phyloP scores from a whole-genome alignment of 2,329 filamentous ascomycete genomes.

The Aspergillus spinulosporus region DNA sequence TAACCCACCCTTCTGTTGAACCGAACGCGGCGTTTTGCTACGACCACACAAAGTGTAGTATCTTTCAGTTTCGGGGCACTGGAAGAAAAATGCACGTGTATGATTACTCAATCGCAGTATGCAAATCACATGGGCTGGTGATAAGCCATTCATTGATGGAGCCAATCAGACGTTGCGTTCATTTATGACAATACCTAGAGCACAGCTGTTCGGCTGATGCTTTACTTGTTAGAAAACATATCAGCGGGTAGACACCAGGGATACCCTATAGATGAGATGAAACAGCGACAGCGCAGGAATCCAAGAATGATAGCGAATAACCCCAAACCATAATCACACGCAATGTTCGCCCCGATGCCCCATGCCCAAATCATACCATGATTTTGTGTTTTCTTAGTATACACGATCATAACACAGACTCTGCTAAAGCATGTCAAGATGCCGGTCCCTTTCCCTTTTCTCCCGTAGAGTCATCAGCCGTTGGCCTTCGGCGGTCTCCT shows the following conservation, averaged over 20 bases:
- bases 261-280: slow-evolving; percentile 4
- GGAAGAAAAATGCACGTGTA: too few species aligned
- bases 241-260: background rate
- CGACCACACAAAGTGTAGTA: background rate
- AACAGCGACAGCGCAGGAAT: slow-evolving; percentile 17
- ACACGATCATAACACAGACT: slow-evolving; percentile 36
- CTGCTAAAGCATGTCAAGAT: slow-evolving; percentile 32
- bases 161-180: background rate
- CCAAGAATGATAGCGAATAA: slow-evolving; percentile 23
- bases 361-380: slow-evolving; percentile 43
- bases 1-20: background rate
- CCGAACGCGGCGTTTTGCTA: too few species aligned
- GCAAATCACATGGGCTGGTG: background rate
- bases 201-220: background rate
- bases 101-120: background rate
- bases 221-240: background rate
- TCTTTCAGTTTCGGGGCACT: too few species aligned
- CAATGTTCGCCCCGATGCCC: slow-evolving; percentile 44
- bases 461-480: slow-evolving; percentile 45
- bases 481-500: slow-evolving; percentile 44
- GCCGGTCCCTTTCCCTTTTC: slow-evolving; percentile 44
- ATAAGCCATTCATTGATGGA: background rate
- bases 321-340: slow-evolving; percentile 36
- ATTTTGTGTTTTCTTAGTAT: slow-evolving; percentile 38
- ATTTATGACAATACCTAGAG: background rate